Base-by-base conservation (phyloP, 768 basidiomycete genomes). In the Hygrocybe punicea region DNA sequence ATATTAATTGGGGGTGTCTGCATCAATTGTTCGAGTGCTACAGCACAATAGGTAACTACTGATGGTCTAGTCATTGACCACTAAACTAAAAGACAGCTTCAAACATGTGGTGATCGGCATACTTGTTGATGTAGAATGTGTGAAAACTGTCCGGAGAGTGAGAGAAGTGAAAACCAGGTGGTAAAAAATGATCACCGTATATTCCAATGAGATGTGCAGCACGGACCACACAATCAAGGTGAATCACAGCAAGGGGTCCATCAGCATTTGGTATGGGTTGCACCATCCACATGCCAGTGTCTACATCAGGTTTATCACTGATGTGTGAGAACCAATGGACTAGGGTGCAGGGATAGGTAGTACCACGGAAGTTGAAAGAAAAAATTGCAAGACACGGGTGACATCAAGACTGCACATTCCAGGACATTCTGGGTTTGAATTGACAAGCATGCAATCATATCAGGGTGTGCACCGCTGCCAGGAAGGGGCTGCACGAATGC, bases 391-490 rank as follows among this genome's bases (percentile, higher is more conserved):
- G 9, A 73, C 63, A 0, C 66, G 65, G 0, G 53, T 71, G 25
- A 72, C 63, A 36, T 42, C 51, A 45, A 75, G 48, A 1, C 71
- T 70, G 1, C 55, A 35, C 48, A 73, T 66, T 1, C 63, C 66
- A 11, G 56, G 49, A 10, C 48, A 29, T 4, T 53, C 57, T 17
- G 25, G 65, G 59, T 25, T 48, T 23, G 1, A 34, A 54, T 51
- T 45, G 21, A 71, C 63, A 44, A 74, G 64, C n/a, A n/a, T n/a
- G n/a, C 6, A 64, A 53, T 75, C 71, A 55, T 65, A 57, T 5
- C 50, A 23, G 21, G 63, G 40, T 23, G 16, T 13, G 35, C 29
- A 2, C 19, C 36, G 13, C 9, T 13, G 16, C 55, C 47, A 50
- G 8, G 33, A 45, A 7, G 63, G 62, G 2, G 46, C 59, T 2